These are phyloP conservation scores for Corymbia maculata DNA, from an alignment of 345 rosid genomes.

Conservation along the genomic window DNA sequence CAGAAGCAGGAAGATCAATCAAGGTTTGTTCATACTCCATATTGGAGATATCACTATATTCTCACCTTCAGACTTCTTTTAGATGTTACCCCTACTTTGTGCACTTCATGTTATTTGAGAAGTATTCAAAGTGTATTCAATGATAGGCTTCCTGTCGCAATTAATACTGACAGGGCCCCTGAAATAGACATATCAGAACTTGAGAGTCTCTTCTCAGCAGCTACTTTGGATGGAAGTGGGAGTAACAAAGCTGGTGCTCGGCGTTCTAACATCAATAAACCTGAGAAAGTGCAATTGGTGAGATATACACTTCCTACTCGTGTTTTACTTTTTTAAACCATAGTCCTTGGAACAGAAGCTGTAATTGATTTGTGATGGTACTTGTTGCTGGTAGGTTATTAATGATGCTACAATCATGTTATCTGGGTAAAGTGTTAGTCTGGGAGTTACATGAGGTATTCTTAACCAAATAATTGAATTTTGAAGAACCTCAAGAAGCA, in stretches of 20 bases:
- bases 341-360: neutral
- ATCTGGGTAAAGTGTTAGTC: neutral
- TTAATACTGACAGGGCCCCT: constrained; percentile 65
- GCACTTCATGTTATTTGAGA: neutral
- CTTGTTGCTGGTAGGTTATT: neutral
- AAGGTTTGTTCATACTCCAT: constrained; percentile 35
- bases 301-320: neutral
- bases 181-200: constrained; percentile 97
- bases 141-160: neutral
- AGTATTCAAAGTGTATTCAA: neutral
- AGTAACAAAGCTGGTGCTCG: constrained; percentile 63
- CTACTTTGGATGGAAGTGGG: constrained; percentile 49
- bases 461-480: neutral
- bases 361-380: neutral
- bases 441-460: neutral
- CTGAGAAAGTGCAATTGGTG: constrained; percentile 93
- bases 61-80: neutral
- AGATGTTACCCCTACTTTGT: neutral
- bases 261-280: constrained; percentile 73
- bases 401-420: neutral
- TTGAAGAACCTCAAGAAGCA: neutral
- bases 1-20: constrained; percentile 73
- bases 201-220: constrained; percentile 89
- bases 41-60: neutral
- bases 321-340: neutral